Evolutionary conservation across 2,329 filamentous ascomycete species (phyloP).

Genomic region (Emmonsia crescens): DNA sequence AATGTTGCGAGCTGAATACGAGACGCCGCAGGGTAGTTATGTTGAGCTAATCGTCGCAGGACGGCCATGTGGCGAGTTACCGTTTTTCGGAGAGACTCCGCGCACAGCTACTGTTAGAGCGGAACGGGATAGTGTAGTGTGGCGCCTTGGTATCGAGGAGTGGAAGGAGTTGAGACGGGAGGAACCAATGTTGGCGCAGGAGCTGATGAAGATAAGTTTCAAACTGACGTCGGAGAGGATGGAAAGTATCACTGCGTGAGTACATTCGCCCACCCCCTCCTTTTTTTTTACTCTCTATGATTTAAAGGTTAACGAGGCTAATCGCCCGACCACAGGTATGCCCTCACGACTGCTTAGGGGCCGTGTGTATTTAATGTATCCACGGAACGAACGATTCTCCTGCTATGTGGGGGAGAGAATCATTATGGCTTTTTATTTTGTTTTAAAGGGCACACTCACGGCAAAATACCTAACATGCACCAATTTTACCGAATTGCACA

Average conservation of each 20-base stretch:
- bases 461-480: no score
- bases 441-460: no score
- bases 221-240: constrained; percentile 93
- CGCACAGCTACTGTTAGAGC: constrained; percentile 78
- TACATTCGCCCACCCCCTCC: neutral
- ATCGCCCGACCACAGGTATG: neutral
- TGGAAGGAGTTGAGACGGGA: constrained; percentile 64
- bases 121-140: constrained; percentile 70
- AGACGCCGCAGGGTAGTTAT: constrained; percentile 77
- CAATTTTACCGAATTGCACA: no score
- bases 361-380: no score
- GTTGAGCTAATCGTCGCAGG: constrained; percentile 89
- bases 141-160: constrained; percentile 61
- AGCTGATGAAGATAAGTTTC: constrained; percentile 75
- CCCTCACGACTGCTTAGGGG: neutral
- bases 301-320: neutral
- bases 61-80: constrained; percentile 88
- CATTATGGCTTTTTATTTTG: no score
- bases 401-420: no score
- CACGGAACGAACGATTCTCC: no score
- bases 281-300: neutral
- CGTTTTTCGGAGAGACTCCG: constrained; percentile 86
- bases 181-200: constrained; percentile 67
- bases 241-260: constrained; percentile 54
- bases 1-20: constrained; percentile 81